Evolutionary conservation across 805 yeast genomes (phyloP), one percentile per base, ranked within the genome.

Genomic region (Hanseniaspora singularis): DNA sequence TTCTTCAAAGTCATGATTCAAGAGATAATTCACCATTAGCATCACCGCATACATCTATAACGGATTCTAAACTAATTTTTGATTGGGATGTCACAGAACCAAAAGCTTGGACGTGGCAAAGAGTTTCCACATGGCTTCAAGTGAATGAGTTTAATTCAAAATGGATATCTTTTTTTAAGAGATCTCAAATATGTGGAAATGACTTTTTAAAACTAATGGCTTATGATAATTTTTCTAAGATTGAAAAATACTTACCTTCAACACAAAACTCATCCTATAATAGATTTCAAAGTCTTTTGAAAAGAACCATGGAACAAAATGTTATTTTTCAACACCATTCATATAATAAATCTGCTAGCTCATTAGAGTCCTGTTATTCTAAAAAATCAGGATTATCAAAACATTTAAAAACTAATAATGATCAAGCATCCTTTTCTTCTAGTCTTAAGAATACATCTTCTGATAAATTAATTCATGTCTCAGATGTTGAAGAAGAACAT

Each of bases 91-190:
- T 72, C 0, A 66, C 67, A 27, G 68, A 68, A 46, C 75, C 81
- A 1, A 69, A 68, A 5, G 79, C 75, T 50, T 86, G 96, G 96
- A 75, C 79, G 1, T 64, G 73, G 52, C 75, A 71, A n/a, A 68
- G 81, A 44, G 88, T 86, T 1, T 50, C 69, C 0, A 58, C 64
- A 40, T 87, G 95, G 94, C 67, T 87, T 22, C 77, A 72, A 7
- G 54, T 61, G n/a, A 71, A 86, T 58, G 69, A 72, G 18, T 87
- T 87, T 62, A 80, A 81, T 53, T 73, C 70, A 3, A 66, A 79
- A 12, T 87, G 96, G 96, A 66, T 72, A n/a, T 72, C 68, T 4
- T 71, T 77, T 15, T 81, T 87, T 60, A 64, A 64, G 33, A 68
- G 68, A 36, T 69, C 76, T 51, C 73, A 74, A 41, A 66, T 87